These are phyloP conservation scores for Penicillium sp. DNA, from an alignment of 2,329 filamentous ascomycete species.

Conservation along the genomic window DNA sequence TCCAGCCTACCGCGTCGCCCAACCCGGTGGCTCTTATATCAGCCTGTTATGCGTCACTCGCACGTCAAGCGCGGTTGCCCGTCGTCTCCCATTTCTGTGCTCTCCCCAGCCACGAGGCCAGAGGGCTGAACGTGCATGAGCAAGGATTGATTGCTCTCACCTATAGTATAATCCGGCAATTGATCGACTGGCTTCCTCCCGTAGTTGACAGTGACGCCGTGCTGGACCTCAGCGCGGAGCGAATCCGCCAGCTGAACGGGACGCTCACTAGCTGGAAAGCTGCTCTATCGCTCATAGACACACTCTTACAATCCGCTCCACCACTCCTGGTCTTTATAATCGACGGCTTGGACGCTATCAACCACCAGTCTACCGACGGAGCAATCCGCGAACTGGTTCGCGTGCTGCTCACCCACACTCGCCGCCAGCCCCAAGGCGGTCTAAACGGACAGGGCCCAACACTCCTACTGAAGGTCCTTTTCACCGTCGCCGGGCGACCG, in stretches of 20 bases:
- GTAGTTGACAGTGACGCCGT: conserved; percentile 37
- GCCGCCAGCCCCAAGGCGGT: conserved; percentile 23
- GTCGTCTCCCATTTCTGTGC: conserved; percentile 41
- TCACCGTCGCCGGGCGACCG: conserved; percentile 35
- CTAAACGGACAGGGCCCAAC: conserved; percentile 25
- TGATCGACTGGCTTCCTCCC: conserved; percentile 38
- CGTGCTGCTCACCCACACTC: conserved; percentile 35
- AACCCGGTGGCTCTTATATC: conserved; percentile 35
- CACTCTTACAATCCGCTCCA: conserved; percentile 35
- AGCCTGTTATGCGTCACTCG: conserved; percentile 34
- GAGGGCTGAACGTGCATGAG: conserved; percentile 28
- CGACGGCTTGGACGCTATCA: conserved; percentile 36
- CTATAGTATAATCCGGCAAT: conserved; percentile 41
- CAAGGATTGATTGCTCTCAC: conserved; percentile 38
- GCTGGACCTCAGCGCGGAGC: conserved; percentile 37
- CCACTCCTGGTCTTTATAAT: conserved; percentile 40
- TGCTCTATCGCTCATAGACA: conserved; percentile 38
- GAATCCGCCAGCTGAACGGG: conserved; percentile 36
- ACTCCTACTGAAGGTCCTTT: conserved; percentile 37
- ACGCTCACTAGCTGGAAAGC: conserved; percentile 38
- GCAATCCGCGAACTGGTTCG: conserved; percentile 36
- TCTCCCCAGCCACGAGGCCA: conserved; percentile 21
- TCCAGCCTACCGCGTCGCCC: conserved; percentile 25
- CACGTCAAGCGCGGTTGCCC: conserved; percentile 33
- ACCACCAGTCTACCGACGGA: conserved; percentile 34